phyloP scores from a whole-genome alignment of 192 early-diverging fungal genomes.

The Umbelopsis sp. region DNA sequence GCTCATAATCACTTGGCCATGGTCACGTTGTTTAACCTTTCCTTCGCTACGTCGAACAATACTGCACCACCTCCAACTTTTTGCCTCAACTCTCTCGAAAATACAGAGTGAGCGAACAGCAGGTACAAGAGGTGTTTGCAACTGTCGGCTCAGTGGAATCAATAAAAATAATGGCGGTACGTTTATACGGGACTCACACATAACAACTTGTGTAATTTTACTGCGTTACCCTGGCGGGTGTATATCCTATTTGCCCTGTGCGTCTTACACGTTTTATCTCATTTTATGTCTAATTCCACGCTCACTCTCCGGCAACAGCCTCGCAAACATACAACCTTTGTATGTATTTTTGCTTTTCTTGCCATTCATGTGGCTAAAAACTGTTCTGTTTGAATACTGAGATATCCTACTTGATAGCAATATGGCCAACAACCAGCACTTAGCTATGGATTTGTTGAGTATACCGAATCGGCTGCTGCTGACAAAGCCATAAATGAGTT shows the following conservation, averaged over 20 bases:
- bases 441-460: constrained; percentile 93
- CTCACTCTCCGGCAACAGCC: constrained; percentile 13
- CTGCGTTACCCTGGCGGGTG: constrained; percentile 9
- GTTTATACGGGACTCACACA: constrained; percentile 48
- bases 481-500: constrained; percentile 69
- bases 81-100: constrained; percentile 7
- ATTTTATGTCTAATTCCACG: constrained; percentile 27
- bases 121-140: constrained; percentile 74
- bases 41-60: not conserved
- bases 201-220: not conserved
- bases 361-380: not conserved
- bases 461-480: constrained; percentile 69
- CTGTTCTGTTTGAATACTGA: constrained; percentile 13
- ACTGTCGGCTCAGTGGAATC: constrained; percentile 60
- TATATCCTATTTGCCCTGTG: constrained; percentile 1
- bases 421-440: constrained; percentile 70
- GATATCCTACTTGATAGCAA: constrained; percentile 27
- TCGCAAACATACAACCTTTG: constrained; percentile 22
- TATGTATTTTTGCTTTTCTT: constrained; percentile 7
- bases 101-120: constrained; percentile 14
- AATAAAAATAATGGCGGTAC: constrained; percentile 84
- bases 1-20: not conserved
- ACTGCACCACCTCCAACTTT: constrained; percentile 57
- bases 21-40: not conserved
- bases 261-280: constrained; percentile 23